Evolutionary conservation across 306 rosid species (phyloP).

Genomic region (Comarum palustre): DNA sequence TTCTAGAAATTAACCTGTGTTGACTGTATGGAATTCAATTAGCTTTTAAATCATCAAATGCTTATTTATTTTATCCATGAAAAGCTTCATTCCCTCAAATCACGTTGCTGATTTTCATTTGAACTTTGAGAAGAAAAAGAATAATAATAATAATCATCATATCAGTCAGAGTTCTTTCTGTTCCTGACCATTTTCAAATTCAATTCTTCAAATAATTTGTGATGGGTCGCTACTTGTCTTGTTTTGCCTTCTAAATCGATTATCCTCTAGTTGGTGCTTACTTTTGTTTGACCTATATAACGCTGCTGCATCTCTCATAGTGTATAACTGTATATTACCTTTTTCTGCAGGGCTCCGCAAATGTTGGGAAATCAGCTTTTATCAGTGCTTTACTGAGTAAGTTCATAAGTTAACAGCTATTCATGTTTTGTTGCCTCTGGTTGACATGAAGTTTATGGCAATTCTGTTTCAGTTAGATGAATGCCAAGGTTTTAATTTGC

Average conservation of each 20-base stretch:
- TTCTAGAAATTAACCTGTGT: background rate
- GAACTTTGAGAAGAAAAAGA: background rate
- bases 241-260: background rate
- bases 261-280: background rate
- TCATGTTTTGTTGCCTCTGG: background rate
- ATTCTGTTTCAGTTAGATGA: background rate
- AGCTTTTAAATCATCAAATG: background rate
- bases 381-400: constrained; percentile 84
- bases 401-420: constrained; percentile 25
- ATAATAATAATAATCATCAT: background rate
- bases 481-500: constrained; percentile 19
- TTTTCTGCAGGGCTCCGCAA: constrained; percentile 74
- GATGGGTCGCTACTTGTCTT: background rate
- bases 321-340: background rate
- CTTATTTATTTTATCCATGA: background rate
- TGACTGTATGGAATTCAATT: background rate
- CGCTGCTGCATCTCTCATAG: background rate
- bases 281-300: background rate
- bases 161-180: background rate
- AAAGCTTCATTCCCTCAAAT: background rate
- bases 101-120: background rate
- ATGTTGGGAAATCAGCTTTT: constrained; percentile 98
- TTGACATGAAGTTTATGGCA: background rate
- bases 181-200: background rate
- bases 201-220: background rate